These are phyloP conservation scores for Hypholoma fasciculare DNA, from an alignment of 768 basidiomycete species.

Conservation along the genomic window DNA sequence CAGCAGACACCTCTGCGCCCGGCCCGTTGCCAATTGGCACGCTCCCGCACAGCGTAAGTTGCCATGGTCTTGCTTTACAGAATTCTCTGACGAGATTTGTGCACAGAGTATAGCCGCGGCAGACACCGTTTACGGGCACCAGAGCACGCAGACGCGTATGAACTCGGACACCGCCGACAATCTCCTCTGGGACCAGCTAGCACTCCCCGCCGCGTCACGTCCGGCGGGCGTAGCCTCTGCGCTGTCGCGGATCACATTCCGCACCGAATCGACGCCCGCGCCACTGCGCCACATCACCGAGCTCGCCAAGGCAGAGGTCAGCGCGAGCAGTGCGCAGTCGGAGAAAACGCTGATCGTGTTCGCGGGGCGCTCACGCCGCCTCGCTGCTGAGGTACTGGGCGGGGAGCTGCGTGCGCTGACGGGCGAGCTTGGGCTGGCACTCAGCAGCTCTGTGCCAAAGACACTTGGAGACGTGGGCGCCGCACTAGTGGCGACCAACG, in stretches of 20 bases:
- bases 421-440: conserved; percentile 35
- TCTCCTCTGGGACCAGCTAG: conserved; percentile 70
- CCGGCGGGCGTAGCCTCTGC: conserved; percentile 35
- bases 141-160: conserved; percentile 63
- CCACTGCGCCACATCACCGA: conserved; percentile 62
- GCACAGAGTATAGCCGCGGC: conserved; percentile 50
- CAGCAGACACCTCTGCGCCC: too few species aligned
- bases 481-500: conserved; percentile 57
- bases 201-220: conserved; percentile 28
- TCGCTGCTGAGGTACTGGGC: conserved; percentile 59
- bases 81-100: not conserved
- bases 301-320: conserved; percentile 31
- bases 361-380: conserved; percentile 71
- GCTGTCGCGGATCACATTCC: conserved; percentile 68
- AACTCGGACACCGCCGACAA: conserved; percentile 84
- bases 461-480: conserved; percentile 78
- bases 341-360: conserved; percentile 61
- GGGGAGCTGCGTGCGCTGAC: conserved; percentile 57
- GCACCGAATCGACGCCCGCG: conserved; percentile 41
- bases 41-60: too few species aligned
- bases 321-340: conserved; percentile 18
- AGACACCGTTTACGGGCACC: conserved; percentile 73
- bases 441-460: conserved; percentile 62
- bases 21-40: too few species aligned
- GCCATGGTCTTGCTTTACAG: too few species aligned